Evolutionary conservation across 495 filamentous ascomycete species (phyloP).

Genomic region (Lepraria neglecta): DNA sequence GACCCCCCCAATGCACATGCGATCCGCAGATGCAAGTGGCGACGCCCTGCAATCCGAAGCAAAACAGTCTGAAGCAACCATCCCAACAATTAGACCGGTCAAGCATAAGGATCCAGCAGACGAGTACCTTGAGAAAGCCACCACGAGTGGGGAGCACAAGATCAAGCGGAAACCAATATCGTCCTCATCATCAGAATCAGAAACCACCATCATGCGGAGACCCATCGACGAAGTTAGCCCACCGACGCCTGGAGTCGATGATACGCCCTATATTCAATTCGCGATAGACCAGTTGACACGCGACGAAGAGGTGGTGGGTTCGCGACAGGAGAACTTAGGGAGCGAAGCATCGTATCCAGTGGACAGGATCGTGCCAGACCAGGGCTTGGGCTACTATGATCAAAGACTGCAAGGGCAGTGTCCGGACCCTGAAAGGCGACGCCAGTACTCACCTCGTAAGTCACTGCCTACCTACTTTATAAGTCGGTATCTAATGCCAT

Average conservation of each 20-base stretch:
- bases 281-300: conserved; percentile 67
- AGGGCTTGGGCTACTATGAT: conserved; percentile 43
- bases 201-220: conserved; percentile 21
- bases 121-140: conserved; percentile 21
- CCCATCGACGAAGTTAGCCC: conserved; percentile 37
- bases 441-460: conserved; percentile 19
- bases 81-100: conserved; percentile 25
- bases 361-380: conserved; percentile 48
- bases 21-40: conserved; percentile 21
- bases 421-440: not conserved
- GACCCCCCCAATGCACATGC: conserved; percentile 42
- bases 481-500: conserved; percentile 15
- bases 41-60: conserved; percentile 25
- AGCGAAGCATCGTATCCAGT: conserved; percentile 42
- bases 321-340: conserved; percentile 34
- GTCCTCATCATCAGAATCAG: conserved; percentile 28
- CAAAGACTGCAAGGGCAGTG: conserved; percentile 8
- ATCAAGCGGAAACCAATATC: conserved; percentile 29
- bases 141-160: conserved; percentile 32
- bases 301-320: conserved; percentile 48
- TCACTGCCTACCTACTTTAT: not conserved
- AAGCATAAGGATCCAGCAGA: conserved; percentile 31
- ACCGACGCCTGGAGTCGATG: conserved; percentile 58
- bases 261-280: conserved; percentile 65
- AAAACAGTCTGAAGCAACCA: conserved; percentile 25